Base-by-base conservation (phyloP, 176 grass and related monocot genomes). In the Puya raimondii region DNA sequence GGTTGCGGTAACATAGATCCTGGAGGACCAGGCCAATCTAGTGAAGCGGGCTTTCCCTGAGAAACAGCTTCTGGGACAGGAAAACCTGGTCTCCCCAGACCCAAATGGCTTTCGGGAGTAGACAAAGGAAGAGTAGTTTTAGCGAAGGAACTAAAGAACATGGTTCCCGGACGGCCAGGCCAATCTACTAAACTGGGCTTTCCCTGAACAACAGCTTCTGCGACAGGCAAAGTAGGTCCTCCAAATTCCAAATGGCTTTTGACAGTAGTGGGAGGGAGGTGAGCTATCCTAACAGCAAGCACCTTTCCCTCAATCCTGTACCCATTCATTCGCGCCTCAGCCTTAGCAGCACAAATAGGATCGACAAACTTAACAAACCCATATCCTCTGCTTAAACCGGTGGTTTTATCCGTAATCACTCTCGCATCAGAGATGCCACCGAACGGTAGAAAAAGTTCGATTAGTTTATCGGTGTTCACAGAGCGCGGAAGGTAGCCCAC, bases 351-450 rank as follows among this genome's bases (percentile, higher is more conserved):
- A 79, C 23, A 77, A 2, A 64, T 50, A 56, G 84, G 23, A 80
- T 95, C 75, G 22, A 16, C 70, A 81, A 80, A 95, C 51, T 74
- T 75, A 67, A 90, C 51, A 23, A 95, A 95, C 17, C 86, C 91
- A 85, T 69, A 84, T 77, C 80, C 71, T 57, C 73, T 92, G 23
- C 70, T 74, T 67, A 81, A 78, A 49, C 50, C 23, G 5, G 72
- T 79, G 27, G 42, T 6, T 67, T 82, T 64, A 51, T 84, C 78
- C 63, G 66, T 78, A 26, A 69, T 23, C 65, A 87, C 76, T 61
- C 4, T 82, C 10, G 86, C 91, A 68, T 90, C 75, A 33, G 69
- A 78, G 68, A 95, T 80, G 22, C 72, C 67, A 68, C 91, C 91
- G 66, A 87, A 90, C 52, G 80, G 84, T 21, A 64, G 74, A 72